These are phyloP conservation scores for Suillus fuscotomentosus DNA, from an alignment of 768 basidiomycete genomes.

Conservation along the genomic window DNA sequence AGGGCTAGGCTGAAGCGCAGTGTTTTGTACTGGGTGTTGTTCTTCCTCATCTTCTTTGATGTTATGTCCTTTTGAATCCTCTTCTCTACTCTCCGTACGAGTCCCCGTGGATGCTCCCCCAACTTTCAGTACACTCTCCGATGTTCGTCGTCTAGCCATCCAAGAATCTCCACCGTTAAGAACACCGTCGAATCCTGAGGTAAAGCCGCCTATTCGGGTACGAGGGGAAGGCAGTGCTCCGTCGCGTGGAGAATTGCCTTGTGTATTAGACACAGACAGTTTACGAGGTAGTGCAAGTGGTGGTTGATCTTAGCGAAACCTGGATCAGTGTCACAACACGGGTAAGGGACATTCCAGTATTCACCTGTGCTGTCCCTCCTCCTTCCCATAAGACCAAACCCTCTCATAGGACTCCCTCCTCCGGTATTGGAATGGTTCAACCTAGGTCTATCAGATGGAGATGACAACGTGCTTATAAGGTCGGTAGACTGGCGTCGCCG, in stretches of 20 bases:
- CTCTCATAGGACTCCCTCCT: conserved; percentile 56
- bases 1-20: conserved; percentile 11
- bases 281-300: conserved; percentile 59
- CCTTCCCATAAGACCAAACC: conserved; percentile 59
- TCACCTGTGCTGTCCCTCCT: conserved; percentile 73
- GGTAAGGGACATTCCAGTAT: neutral
- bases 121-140: conserved; percentile 52
- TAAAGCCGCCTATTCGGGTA: conserved; percentile 51
- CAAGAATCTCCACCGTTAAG: conserved; percentile 66
- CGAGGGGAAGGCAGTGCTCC: conserved; percentile 60
- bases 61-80: conserved; percentile 41
- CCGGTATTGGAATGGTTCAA: conserved; percentile 48
- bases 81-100: conserved; percentile 41
- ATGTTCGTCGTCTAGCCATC: conserved; percentile 60
- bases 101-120: conserved; percentile 27
- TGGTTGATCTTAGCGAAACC: conserved; percentile 50
- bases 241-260: conserved; percentile 54
- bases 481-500: conserved; percentile 84
- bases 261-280: conserved; percentile 63
- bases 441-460: conserved; percentile 61
- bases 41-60: conserved; percentile 63
- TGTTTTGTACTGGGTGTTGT: conserved; percentile 2
- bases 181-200: conserved; percentile 72
- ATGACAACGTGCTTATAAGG: conserved; percentile 58
- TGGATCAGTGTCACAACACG: conserved; percentile 8